phyloP scores from a whole-genome alignment of 441 rosid species.

The Macaranga tanarius region DNA sequence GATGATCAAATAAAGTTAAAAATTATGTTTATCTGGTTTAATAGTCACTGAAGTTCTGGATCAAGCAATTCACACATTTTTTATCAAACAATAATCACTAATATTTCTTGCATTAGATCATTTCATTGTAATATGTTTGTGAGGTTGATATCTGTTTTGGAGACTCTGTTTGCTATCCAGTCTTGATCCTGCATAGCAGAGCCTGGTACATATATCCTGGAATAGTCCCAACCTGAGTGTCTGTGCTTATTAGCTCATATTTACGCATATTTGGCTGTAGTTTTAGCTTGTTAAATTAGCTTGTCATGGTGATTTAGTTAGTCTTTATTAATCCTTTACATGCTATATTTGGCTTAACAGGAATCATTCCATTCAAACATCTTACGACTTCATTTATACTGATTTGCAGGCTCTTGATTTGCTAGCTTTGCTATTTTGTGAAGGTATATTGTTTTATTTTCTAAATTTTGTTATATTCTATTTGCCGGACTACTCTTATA shows the following conservation, averaged over 20 bases:
- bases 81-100: not conserved
- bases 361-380: not conserved
- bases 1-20: conserved; percentile 81
- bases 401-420: conserved; percentile 79
- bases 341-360: not conserved
- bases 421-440: conserved; percentile 60
- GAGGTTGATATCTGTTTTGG: too few species aligned
- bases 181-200: too few species aligned
- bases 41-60: conserved; percentile 9
- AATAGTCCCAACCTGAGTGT: too few species aligned
- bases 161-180: not conserved
- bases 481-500: not conserved
- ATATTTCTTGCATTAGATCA: conserved; percentile 3
- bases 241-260: too few species aligned
- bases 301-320: not conserved
- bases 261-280: too few species aligned
- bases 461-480: not conserved
- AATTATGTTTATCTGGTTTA: conserved; percentile 5
- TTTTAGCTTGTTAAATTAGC: not conserved
- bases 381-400: conserved; percentile 6
- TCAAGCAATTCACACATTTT: not conserved
- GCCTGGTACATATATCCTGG: too few species aligned
- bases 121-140: not conserved
- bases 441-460: conserved; percentile 56
- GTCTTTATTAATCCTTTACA: not conserved